Evolutionary conservation across 2,329 filamentous ascomycete genomes (phyloP).

Genomic region (Lecanosticta acicola): DNA sequence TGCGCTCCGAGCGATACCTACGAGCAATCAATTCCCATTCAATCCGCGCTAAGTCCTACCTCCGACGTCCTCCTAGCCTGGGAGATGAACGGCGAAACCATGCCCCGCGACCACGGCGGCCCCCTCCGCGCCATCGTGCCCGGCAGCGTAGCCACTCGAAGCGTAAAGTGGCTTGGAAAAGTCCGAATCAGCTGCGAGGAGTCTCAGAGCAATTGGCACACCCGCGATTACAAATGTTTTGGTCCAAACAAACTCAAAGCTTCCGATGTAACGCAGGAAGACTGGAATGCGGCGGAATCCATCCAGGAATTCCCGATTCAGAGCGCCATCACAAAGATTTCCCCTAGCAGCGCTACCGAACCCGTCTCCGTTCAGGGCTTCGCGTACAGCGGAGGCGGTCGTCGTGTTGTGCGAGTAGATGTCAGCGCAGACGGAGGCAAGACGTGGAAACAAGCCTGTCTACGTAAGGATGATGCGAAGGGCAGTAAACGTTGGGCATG

Average conservation of each 20-base stretch:
- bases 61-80: constrained; percentile 59
- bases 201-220: constrained; percentile 60
- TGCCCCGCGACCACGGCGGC: constrained; percentile 62
- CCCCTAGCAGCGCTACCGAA: constrained; percentile 19
- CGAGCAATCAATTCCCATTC: constrained; percentile 21
- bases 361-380: constrained; percentile 50
- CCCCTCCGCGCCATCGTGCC: constrained; percentile 59
- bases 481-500: constrained; percentile 56
- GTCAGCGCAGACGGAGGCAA: constrained; percentile 58
- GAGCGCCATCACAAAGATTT: constrained; percentile 54
- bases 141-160: constrained; percentile 60
- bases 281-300: constrained; percentile 58
- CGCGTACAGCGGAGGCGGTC: constrained; percentile 63
- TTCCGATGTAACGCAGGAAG: constrained; percentile 41
- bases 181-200: constrained; percentile 63
- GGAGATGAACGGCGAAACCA: constrained; percentile 64
- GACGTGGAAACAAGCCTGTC: constrained; percentile 59
- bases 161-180: constrained; percentile 55
- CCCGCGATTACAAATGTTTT: constrained; percentile 64
- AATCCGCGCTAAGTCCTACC: constrained; percentile 55
- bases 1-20: constrained; percentile 20
- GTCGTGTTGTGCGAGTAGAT: constrained; percentile 62
- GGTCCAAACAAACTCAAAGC: constrained; percentile 41
- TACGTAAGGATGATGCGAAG: constrained; percentile 48
- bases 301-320: constrained; percentile 66